Conservation (phyloP, 495 filamentous ascomycete genomes). For the Terfezia claveryi region DNA sequence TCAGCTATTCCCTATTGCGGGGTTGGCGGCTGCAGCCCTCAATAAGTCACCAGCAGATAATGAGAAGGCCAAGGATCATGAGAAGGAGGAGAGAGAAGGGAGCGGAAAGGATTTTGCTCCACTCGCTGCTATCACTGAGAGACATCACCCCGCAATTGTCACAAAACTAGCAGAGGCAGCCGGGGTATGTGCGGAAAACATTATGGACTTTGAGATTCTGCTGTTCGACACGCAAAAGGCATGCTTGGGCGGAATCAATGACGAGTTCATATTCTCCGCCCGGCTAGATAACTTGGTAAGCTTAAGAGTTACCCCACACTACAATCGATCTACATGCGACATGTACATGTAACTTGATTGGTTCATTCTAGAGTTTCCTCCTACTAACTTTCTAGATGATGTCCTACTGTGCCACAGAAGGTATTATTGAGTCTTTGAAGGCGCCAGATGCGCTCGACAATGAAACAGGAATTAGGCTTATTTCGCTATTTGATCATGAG, state of each 20-base stretch:
- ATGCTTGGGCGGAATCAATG: constrained; percentile 67
- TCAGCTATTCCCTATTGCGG: constrained; percentile 82
- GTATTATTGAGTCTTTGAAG: constrained; percentile 61
- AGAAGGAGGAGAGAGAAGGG: constrained; percentile 23
- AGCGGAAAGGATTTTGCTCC: constrained; percentile 36
- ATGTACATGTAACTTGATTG: too few relatives aligned
- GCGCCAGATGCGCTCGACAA: constrained; percentile 38
- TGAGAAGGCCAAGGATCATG: constrained; percentile 17
- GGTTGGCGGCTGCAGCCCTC: constrained; percentile 65
- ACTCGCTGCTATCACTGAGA: constrained; percentile 50
- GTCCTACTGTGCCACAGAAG: constrained; percentile 70
- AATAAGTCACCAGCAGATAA: constrained; percentile 37
- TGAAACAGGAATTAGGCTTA: constrained; percentile 64
- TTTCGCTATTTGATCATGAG: constrained; percentile 91
- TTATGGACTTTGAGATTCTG: constrained; percentile 87
- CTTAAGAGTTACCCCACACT: background rate
- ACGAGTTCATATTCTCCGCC: constrained; percentile 85
- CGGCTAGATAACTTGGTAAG: constrained; percentile 53
- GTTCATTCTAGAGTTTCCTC: too few relatives aligned
- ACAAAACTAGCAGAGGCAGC: constrained; percentile 67
- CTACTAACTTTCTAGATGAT: constrained; percentile 35
- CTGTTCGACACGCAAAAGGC: constrained; percentile 88
- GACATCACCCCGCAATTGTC: constrained; percentile 75
- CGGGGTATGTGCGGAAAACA: constrained; percentile 39
- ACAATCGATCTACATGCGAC: background rate